A percentile compares a stretch with the other conserved stretches of the same genome.
Conservation (phyloP, 768 basidiomycete species). For the Naganishia antarctica region DNA sequence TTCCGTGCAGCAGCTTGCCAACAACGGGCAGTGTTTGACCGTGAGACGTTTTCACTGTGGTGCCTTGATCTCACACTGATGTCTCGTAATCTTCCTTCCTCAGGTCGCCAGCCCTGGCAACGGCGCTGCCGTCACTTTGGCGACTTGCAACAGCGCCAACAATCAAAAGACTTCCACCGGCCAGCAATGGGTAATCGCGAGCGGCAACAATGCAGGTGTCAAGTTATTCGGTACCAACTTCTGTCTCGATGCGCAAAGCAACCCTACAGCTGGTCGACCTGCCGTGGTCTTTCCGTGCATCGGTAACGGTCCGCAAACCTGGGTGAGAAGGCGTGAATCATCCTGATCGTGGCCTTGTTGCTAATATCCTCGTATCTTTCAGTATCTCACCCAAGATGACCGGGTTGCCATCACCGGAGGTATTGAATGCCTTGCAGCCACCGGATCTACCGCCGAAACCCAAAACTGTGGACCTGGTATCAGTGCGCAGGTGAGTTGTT, state of each 20-base stretch:
- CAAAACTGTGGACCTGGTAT: constrained; percentile 31
- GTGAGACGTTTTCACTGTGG: background rate
- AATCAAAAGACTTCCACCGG: constrained; percentile 27
- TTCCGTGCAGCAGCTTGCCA: constrained; percentile 29
- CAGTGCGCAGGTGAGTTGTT: constrained; percentile 20
- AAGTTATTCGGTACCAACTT: constrained; percentile 31
- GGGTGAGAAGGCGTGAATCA: too few relatives aligned
- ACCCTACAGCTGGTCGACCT: constrained; percentile 23
- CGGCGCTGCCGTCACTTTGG: constrained; percentile 27
- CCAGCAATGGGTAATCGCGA: constrained; percentile 35
- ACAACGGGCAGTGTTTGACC: constrained; percentile 28
- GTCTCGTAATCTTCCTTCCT: background rate
- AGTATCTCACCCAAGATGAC: constrained; percentile 32
- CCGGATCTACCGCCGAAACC: constrained; percentile 26
- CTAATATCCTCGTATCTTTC: too few relatives aligned
- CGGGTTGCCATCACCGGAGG: constrained; percentile 31
- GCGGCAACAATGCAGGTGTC: constrained; percentile 34
- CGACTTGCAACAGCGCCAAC: constrained; percentile 29
- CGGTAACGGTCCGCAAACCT: constrained; percentile 29
- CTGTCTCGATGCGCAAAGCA: constrained; percentile 31
- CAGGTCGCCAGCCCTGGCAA: constrained; percentile 27
- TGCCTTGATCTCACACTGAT: background rate
- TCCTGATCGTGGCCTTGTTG: too few relatives aligned
- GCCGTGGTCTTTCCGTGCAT: constrained; percentile 20
- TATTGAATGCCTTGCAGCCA: constrained; percentile 30